These are phyloP conservation scores for Aureobasidium sp. DNA, from an alignment of 2,329 filamentous ascomycete species.

Conservation along the genomic window DNA sequence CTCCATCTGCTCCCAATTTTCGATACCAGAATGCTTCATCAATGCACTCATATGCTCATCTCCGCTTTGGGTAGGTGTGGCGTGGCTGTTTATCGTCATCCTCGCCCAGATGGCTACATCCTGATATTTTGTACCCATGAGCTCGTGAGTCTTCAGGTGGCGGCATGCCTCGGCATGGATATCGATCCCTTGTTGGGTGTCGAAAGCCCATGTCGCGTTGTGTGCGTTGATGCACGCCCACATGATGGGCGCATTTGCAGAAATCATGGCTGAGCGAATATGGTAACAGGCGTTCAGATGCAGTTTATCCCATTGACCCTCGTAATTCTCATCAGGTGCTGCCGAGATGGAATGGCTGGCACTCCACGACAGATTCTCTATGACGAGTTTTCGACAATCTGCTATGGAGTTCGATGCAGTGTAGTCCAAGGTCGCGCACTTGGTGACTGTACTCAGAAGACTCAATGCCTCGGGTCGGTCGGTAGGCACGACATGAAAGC, in stretches of 20 bases:
- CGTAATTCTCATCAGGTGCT: constrained; percentile 12
- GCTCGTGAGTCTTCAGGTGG: constrained; percentile 15
- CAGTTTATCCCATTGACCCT: constrained; percentile 15
- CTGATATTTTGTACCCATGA: constrained; percentile 19
- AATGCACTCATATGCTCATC: constrained; percentile 16
- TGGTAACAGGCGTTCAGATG: constrained; percentile 18
- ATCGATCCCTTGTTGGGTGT: constrained; percentile 14
- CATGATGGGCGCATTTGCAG: constrained; percentile 13
- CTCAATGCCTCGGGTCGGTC: constrained; percentile 16
- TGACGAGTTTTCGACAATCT: constrained; percentile 12
- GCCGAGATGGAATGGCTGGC: constrained; percentile 15
- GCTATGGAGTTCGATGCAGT: not conserved
- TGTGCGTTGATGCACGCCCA: constrained; percentile 10
- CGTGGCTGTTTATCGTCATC: constrained; percentile 14
- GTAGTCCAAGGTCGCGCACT: constrained; percentile 5
- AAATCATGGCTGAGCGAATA: constrained; percentile 17
- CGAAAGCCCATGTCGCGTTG: not conserved
- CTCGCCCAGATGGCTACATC: constrained; percentile 18
- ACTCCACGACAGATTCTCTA: constrained; percentile 19
- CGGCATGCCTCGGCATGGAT: constrained; percentile 17
- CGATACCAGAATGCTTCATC: not conserved
- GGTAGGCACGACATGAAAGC: constrained; percentile 15
- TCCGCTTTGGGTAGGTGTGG: constrained; percentile 14
- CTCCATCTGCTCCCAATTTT: not conserved
- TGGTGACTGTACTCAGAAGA: constrained; percentile 14